Conservation (phyloP, 2,329 filamentous ascomycete species). For the Bipolaris sorokiniana region DNA sequence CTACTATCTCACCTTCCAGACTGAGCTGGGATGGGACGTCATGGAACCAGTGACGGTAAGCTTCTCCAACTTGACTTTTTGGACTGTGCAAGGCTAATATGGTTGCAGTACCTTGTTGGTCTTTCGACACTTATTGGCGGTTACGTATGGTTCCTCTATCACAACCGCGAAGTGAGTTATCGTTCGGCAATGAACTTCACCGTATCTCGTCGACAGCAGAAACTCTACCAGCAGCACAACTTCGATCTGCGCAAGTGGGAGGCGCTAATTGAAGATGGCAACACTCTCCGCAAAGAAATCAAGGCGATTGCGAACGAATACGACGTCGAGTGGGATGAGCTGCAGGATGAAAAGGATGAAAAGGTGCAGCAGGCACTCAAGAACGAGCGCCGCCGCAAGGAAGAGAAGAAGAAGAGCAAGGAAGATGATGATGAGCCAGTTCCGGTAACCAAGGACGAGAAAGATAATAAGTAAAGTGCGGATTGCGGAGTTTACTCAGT, state of each 20-base stretch:
- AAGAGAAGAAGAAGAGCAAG: conserved; percentile 45
- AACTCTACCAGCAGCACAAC: conserved; percentile 75
- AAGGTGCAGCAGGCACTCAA: conserved; percentile 60
- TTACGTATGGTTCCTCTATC: conserved; percentile 92
- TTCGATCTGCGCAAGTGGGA: conserved; percentile 83
- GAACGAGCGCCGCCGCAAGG: conserved; percentile 53
- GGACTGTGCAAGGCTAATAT: conserved; percentile 4
- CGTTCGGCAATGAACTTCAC: conserved; percentile 86
- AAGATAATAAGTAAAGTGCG: neutral
- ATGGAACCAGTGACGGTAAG: conserved; percentile 81
- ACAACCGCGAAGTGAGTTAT: conserved; percentile 88
- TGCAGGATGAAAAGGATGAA: conserved; percentile 72
- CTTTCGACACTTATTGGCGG: conserved; percentile 84
- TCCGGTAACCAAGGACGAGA: conserved; percentile 5
- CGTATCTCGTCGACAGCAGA: conserved; percentile 76
- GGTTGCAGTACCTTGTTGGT: conserved; percentile 73
- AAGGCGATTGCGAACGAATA: conserved; percentile 83
- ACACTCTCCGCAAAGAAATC: conserved; percentile 77
- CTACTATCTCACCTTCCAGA: conserved; percentile 71
- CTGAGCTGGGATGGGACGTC: conserved; percentile 84
- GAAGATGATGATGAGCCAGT: conserved; percentile 41
- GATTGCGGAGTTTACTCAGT: neutral
- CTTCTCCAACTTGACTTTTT: neutral
- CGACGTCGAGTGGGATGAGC: conserved; percentile 88
- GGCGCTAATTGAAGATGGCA: conserved; percentile 77